phyloP scores from a whole-genome alignment of 1,284 basidiomycete species.

The Irpex sp. region DNA sequence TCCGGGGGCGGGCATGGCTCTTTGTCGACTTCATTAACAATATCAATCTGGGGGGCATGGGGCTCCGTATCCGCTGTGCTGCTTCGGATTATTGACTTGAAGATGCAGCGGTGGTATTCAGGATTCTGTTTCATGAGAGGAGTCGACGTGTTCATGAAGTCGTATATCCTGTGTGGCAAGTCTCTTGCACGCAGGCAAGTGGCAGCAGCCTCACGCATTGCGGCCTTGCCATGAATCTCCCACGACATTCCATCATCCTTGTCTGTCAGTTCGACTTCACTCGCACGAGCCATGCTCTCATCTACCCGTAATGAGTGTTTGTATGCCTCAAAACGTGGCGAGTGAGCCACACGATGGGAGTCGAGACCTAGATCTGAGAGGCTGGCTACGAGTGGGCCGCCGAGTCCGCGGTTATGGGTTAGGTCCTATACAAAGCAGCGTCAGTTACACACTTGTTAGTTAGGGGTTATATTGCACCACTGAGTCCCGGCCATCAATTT shows the following conservation, averaged over 20 bases:
- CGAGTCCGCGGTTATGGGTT: no score
- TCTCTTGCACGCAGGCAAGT: slow-evolving; percentile 22
- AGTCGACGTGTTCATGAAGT: slow-evolving; percentile 26
- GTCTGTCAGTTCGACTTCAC: not conserved
- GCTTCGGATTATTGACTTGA: slow-evolving; percentile 28
- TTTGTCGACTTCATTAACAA: slow-evolving; percentile 63
- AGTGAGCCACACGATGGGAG: not conserved
- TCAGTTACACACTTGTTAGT: no score
- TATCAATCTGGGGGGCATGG: slow-evolving; percentile 57
- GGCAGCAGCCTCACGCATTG: slow-evolving; percentile 21
- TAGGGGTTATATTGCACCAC: no score
- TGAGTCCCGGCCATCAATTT: no score
- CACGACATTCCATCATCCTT: slow-evolving; percentile 17
- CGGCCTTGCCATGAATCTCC: slow-evolving; percentile 16
- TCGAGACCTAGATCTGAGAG: not conserved
- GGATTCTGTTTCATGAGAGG: slow-evolving; percentile 17
- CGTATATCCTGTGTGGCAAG: slow-evolving; percentile 29
- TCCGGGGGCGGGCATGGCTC: slow-evolving; percentile 72
- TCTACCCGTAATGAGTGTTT: not conserved
- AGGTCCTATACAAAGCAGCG: no score
- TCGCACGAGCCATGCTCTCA: slow-evolving; percentile 6
- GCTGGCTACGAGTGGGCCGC: slow-evolving; percentile 3
- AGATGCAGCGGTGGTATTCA: slow-evolving; percentile 26
- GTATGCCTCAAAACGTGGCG: slow-evolving; percentile 1
- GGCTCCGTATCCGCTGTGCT: slow-evolving; percentile 52